phyloP scores from a whole-genome alignment of 1,284 basidiomycete species.

The Caloboletus firmus region DNA sequence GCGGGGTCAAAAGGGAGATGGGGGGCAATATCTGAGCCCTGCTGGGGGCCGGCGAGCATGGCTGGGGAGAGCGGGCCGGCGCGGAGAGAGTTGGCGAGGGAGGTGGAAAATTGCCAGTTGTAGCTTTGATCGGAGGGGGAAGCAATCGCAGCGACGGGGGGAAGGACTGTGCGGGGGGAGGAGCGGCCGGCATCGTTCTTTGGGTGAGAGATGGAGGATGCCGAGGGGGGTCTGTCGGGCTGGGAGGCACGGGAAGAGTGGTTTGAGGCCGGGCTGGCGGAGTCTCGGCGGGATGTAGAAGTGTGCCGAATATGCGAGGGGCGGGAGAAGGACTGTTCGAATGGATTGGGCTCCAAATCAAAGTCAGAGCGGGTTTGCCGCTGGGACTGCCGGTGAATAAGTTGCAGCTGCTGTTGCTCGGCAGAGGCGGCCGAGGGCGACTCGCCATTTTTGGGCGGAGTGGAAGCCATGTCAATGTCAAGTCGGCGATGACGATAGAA shows the following conservation, averaged over 20 bases:
- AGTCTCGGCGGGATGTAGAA: constrained; percentile 40
- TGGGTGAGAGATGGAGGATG: constrained; percentile 34
- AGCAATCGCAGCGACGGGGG: constrained; percentile 82
- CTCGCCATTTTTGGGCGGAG: constrained; percentile 30
- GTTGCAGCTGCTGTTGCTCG: constrained; percentile 16
- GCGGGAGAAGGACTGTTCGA: constrained; percentile 86
- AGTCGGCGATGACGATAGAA: constrained; percentile 10
- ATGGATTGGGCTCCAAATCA: constrained; percentile 92
- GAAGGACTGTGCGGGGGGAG: constrained; percentile 67
- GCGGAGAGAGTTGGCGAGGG: constrained; percentile 75
- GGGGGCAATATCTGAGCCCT: constrained; percentile 32
- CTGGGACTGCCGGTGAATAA: constrained; percentile 24
- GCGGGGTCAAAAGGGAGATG: constrained; percentile 70
- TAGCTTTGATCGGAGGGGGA: constrained; percentile 80
- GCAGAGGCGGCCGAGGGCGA: constrained; percentile 22
- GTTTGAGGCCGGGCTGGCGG: constrained; percentile 41
- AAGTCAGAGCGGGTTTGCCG: constrained; percentile 61
- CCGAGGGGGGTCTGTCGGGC: constrained; percentile 41
- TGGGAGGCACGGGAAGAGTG: constrained; percentile 39
- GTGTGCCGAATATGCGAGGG: constrained; percentile 52
- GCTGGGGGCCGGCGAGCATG: constrained; percentile 88
- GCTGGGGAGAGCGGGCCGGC: constrained; percentile 92
- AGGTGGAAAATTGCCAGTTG: constrained; percentile 67
- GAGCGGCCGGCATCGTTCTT: constrained; percentile 37
- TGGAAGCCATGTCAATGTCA: constrained; percentile 28